Evolutionary conservation across 768 basidiomycete genomes (phyloP).

Genomic region (Baorangia bicolor): DNA sequence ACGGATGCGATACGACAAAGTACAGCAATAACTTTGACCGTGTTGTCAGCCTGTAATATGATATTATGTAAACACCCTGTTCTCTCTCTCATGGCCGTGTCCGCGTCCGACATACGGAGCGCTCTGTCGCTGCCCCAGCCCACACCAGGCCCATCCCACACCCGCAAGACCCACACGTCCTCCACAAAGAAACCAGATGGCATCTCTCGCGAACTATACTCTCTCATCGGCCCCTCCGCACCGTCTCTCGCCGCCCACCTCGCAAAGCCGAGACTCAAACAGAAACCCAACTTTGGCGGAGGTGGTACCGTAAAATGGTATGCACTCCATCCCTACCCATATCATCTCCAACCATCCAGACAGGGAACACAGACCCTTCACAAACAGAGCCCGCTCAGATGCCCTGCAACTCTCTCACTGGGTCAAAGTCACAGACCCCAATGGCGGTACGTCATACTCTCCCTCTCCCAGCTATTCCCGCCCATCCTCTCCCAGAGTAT

Average conservation of each 20-base stretch:
- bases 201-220: constrained; percentile 89
- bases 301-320: constrained; percentile 73
- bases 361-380: constrained; percentile 79
- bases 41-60: too few relatives aligned
- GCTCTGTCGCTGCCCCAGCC: constrained; percentile 61
- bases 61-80: not conserved
- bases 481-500: constrained; percentile 51
- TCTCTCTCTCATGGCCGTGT: constrained; percentile 50
- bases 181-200: constrained; percentile 75
- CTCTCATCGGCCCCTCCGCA: constrained; percentile 91
- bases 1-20: too few relatives aligned
- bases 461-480: not conserved
- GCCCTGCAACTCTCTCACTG: constrained; percentile 78
- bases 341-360: not conserved
- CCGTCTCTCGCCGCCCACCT: constrained; percentile 81
- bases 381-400: constrained; percentile 68
- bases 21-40: too few relatives aligned
- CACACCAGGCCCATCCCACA: constrained; percentile 38
- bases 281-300: constrained; percentile 74
- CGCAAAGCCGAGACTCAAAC: constrained; percentile 81
- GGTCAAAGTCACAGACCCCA: constrained; percentile 63
- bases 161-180: constrained; percentile 42
- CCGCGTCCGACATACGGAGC: constrained; percentile 81
- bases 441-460: constrained; percentile 45
- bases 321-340: not conserved